phyloP scores from a whole-genome alignment of 202 grass and related monocot genomes.

The Alloteropsis angusta region DNA sequence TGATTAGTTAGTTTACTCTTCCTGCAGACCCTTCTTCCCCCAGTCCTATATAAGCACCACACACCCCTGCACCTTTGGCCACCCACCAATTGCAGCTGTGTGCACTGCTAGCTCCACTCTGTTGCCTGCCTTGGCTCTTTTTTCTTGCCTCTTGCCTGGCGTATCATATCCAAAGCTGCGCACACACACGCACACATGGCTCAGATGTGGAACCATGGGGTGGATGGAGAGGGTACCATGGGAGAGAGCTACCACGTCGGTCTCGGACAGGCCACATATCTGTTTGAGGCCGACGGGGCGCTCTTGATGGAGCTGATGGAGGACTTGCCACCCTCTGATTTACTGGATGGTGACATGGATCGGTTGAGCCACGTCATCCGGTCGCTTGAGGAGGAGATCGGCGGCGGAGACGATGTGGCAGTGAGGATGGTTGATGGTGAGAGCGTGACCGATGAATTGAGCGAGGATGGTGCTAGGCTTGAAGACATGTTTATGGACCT shows the following conservation, averaged over 20 bases:
- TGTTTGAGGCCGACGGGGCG: slow-evolving; percentile 4
- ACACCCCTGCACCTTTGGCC: not conserved
- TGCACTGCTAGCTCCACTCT: not conserved
- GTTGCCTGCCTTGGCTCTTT: too few species aligned
- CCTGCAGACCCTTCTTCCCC: not conserved
- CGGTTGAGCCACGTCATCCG: slow-evolving; percentile 36
- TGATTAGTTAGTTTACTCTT: not conserved
- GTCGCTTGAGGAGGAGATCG: slow-evolving; percentile 54
- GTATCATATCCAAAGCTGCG: not conserved
- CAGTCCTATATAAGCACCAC: not conserved
- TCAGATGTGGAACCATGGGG: not conserved
- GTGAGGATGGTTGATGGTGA: not conserved
- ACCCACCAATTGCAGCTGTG: not conserved
- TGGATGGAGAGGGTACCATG: not conserved
- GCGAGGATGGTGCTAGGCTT: not conserved
- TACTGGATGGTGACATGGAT: not conserved
- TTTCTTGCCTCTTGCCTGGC: not conserved
- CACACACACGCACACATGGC: not conserved
- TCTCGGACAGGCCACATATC: not conserved
- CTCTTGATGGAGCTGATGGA: slow-evolving; percentile 50
- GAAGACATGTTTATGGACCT: slow-evolving; percentile 29
- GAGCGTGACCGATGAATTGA: not conserved
- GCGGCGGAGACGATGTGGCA: not conserved
- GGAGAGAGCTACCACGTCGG: not conserved
- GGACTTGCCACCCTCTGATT: slow-evolving; percentile 1